Percentiles rank a stretch among this genome's conserved stretches.
Evolutionary conservation across 2,329 filamentous ascomycete species (phyloP).

Genomic region (Diaporthe vaccinii): DNA sequence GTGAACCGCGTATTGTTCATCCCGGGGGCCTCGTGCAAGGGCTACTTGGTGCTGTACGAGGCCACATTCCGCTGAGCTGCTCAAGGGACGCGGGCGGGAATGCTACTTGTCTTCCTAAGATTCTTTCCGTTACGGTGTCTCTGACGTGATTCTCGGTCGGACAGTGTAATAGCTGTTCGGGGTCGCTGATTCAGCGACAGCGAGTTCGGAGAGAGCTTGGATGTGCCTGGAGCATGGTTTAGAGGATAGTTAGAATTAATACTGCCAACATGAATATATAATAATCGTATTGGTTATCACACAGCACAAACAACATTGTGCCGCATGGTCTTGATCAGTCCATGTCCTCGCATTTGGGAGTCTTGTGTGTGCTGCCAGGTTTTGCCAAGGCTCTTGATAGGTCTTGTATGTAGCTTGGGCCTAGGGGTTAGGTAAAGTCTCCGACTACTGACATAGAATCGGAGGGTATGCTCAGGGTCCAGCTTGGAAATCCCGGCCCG

Average conservation of each 20-base stretch:
- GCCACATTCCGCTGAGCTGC: conserved; percentile 15
- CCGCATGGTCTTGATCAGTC: too few relatives aligned
- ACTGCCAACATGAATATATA: neutral
- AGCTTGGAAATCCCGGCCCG: neutral
- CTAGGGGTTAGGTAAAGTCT: conserved; percentile 6
- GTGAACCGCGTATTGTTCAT: conserved; percentile 6
- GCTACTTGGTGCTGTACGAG: conserved; percentile 4
- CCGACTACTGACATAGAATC: neutral
- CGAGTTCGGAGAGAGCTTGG: neutral
- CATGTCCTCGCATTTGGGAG: too few relatives aligned
- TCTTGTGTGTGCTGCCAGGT: too few relatives aligned
- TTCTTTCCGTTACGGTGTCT: neutral
- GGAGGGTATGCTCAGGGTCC: neutral
- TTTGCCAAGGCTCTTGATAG: too few relatives aligned
- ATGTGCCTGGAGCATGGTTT: neutral
- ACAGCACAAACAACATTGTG: neutral
- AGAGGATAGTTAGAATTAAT: too few relatives aligned
- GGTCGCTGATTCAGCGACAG: conserved; percentile 5
- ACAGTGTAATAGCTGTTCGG: neutral
- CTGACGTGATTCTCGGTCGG: neutral
- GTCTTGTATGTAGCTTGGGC: too few relatives aligned
- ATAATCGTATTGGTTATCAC: neutral
- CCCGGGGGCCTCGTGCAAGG: neutral
- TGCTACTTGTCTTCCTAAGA: neutral
- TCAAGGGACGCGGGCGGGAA: conserved; percentile 18